Evolutionary conservation across 83 land plant genomes (phyloP).

Genomic region (Larix sibirica): DNA sequence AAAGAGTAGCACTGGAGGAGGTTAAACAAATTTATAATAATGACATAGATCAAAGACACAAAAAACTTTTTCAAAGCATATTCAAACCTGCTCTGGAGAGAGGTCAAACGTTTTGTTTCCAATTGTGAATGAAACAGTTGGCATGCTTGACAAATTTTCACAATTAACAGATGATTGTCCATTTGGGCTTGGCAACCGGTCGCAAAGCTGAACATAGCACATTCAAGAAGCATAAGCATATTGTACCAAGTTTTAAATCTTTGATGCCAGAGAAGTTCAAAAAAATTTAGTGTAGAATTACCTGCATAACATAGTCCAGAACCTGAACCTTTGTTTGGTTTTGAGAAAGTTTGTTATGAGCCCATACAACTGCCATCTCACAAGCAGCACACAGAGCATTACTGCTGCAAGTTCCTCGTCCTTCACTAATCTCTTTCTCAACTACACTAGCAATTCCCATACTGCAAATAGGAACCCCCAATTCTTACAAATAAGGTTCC

Average conservation of each 20-base stretch:
- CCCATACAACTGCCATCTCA: slow-evolving; percentile 81
- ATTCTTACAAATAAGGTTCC: neutral
- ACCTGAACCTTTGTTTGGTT: slow-evolving; percentile 57
- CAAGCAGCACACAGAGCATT: slow-evolving; percentile 73
- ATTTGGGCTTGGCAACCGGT: slow-evolving; percentile 66
- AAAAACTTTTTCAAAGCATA: neutral
- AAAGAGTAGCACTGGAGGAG: too few relatives aligned
- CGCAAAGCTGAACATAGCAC: slow-evolving; percentile 62
- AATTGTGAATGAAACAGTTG: slow-evolving; percentile 76
- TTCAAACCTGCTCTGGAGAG: slow-evolving; percentile 8
- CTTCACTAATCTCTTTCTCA: slow-evolving; percentile 21
- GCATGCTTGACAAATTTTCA: slow-evolving; percentile 48
- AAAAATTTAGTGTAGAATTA: slow-evolving; percentile 11
- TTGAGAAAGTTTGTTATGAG: slow-evolving; percentile 52
- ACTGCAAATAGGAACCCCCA: slow-evolving; percentile 11
- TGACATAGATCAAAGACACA: neutral
- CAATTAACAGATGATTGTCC: slow-evolving; percentile 80
- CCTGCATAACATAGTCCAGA: slow-evolving; percentile 62
- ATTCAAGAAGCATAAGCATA: neutral
- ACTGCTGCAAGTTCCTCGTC: slow-evolving; percentile 15
- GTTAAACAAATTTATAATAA: too few relatives aligned
- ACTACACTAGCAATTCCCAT: slow-evolving; percentile 43
- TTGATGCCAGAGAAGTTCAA: neutral
- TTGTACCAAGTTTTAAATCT: neutral
- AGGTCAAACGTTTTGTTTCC: slow-evolving; percentile 50